Evolutionary conservation across 2,329 filamentous ascomycete species (phyloP), one percentile per base, ranked within the genome.

Genomic region (Ophiostoma sp.): DNA sequence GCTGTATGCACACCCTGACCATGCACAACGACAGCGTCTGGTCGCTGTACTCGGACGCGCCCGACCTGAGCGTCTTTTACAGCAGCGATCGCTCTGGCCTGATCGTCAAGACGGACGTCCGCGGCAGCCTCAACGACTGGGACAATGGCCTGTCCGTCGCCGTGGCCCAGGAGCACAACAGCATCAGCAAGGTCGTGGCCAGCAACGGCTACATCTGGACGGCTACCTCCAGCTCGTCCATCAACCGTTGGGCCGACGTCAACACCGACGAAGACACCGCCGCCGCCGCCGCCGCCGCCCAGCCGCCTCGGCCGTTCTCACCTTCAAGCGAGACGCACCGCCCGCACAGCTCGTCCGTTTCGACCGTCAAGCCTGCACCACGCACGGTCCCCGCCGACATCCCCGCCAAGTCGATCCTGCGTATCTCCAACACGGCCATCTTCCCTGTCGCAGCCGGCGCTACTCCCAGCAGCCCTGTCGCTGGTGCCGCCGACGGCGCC

Each of bases 1-100:
- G 96, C 77, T 99, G 96, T 86, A 95, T 98, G 92, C 94, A 98
- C 82, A 99, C 96, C 0, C 88, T 99, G 78, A 98, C 95, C 72
- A 99, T 99, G 96, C 96, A 99, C 83, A 97, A 97, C 80, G 94
- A 97, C 80, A 98, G 95, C 80, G 93, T 99, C 28, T 99, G 96
- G 96, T 97, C 94, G 1, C 86, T 99, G 28, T 97, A 92, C 82
- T 98, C 96, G 0, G 91, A 95, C 71, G 90, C 97, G 78, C 94
- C 95, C 0, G 88, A 92, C 74, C 87, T 99, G 3, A 91, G 92
- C 11, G 89, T 97, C 39, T 98, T 99, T 82, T 98, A 98, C 84
- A 98, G 95, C 72, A 93, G 92, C 77, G 96, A 99, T 82, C 91
- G 95, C 70, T 95, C 94, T 0, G 96, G 96, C 2, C 83, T 98